These are phyloP conservation scores for Aspergillus fumigatiaffinis DNA, from an alignment of 2,329 filamentous ascomycete species.

Conservation along the genomic window DNA sequence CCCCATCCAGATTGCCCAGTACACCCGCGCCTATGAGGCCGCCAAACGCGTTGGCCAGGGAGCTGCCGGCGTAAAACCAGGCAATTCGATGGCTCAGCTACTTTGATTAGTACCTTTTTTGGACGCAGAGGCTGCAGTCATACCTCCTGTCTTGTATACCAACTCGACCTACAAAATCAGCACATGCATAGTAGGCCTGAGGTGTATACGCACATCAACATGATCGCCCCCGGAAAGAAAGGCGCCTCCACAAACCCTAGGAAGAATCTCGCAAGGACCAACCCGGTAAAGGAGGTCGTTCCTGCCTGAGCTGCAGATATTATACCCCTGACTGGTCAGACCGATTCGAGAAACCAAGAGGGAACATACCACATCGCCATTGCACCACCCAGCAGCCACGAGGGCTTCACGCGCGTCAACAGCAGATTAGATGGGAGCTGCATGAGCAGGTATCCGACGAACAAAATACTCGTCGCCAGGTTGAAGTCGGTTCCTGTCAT, in stretches of 20 bases:
- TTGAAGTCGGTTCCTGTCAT: no score
- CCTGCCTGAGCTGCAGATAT: slow-evolving; percentile 33
- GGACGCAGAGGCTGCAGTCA: slow-evolving; percentile 40
- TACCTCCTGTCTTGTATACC: slow-evolving; percentile 60
- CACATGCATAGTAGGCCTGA: background rate
- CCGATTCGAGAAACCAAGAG: background rate
- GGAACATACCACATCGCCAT: slow-evolving; percentile 29
- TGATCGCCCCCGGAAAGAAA: slow-evolving; percentile 61
- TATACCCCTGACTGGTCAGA: slow-evolving; percentile 13
- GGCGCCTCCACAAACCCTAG: slow-evolving; percentile 38
- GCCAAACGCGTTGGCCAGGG: slow-evolving; percentile 51
- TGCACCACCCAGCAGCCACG: slow-evolving; percentile 48
- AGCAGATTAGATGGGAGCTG: background rate
- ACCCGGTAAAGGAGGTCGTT: slow-evolving; percentile 38
- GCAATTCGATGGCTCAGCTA: slow-evolving; percentile 46
- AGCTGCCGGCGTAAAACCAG: slow-evolving; percentile 46
- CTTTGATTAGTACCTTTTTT: slow-evolving; percentile 42
- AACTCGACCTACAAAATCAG: slow-evolving; percentile 49
- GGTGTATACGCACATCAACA: slow-evolving; percentile 46
- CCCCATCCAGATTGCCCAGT: no score
- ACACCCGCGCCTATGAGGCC: slow-evolving; percentile 45
- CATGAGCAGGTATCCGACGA: no score
- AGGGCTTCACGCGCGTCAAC: slow-evolving; percentile 52
- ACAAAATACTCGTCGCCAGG: no score
- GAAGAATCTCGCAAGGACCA: slow-evolving; percentile 41